These are phyloP conservation scores for Lantana camara DNA, from an alignment of 257 asterid genomes.

Conservation along the genomic window DNA sequence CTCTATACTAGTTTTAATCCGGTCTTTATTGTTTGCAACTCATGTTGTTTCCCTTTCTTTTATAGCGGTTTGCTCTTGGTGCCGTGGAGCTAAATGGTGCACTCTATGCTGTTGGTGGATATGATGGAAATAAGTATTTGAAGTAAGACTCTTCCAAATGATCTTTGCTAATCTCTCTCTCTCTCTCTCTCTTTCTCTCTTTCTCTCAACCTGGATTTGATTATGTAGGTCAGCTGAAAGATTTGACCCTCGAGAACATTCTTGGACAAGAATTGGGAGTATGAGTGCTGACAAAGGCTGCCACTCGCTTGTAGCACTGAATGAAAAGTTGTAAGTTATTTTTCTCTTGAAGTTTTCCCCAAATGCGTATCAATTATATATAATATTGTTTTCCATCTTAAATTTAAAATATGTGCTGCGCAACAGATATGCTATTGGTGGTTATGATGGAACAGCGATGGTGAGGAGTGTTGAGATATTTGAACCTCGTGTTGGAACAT, in stretches of 20 bases:
- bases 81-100: conserved; percentile 82
- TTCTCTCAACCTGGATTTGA: not conserved
- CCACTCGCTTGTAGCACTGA: conserved; percentile 64
- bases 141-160: conserved; percentile 46
- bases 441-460: conserved; percentile 63
- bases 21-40: not conserved
- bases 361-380: too few species aligned
- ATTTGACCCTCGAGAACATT: conserved; percentile 86
- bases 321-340: conserved; percentile 66
- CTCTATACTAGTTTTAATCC: conserved; percentile 1
- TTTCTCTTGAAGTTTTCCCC: too few species aligned
- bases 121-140: conserved; percentile 60
- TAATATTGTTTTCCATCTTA: not conserved
- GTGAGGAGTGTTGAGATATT: conserved; percentile 63
- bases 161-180: not conserved
- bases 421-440: conserved; percentile 78
- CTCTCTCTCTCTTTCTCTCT: not conserved
- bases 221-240: conserved; percentile 76
- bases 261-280: conserved; percentile 63
- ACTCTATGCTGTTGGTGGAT: conserved; percentile 84
- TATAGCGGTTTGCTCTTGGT: conserved; percentile 79
- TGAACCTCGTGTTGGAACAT: conserved; percentile 67
- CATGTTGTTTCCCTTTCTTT: conserved; percentile 25
- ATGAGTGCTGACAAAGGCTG: conserved; percentile 69
- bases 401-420: not conserved